These are phyloP conservation scores for Backusella westeae DNA, from an alignment of 192 early-diverging fungal genomes.

Conservation along the genomic window DNA sequence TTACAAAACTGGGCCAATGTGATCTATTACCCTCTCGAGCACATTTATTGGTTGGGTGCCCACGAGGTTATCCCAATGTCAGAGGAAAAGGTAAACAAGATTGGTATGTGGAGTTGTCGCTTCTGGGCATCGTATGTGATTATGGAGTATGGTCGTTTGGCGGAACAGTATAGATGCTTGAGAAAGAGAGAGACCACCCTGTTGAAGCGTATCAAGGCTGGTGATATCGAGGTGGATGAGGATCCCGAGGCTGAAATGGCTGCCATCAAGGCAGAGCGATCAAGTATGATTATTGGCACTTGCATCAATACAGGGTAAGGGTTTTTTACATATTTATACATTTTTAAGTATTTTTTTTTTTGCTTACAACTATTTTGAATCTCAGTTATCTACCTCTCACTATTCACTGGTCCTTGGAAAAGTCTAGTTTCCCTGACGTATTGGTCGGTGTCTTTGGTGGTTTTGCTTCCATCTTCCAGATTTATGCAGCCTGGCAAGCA, in stretches of 20 bases:
- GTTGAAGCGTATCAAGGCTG: conserved; percentile 55
- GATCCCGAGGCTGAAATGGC: conserved; percentile 69
- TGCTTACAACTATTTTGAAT: conserved; percentile 19
- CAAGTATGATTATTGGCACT: conserved; percentile 66
- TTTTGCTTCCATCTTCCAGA: conserved; percentile 84
- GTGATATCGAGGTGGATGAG: conserved; percentile 39
- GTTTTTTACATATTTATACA: background rate
- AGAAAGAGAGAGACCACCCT: conserved; percentile 46
- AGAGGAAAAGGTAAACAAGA: conserved; percentile 66
- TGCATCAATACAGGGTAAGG: conserved; percentile 87
- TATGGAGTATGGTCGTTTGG: conserved; percentile 84
- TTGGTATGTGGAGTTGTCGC: conserved; percentile 92
- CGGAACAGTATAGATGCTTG: conserved; percentile 61
- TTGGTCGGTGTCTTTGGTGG: conserved; percentile 92
- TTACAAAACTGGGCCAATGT: conserved; percentile 85
- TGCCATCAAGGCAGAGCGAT: conserved; percentile 50
- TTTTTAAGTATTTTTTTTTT: background rate
- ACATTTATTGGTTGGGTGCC: conserved; percentile 90
- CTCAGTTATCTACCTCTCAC: conserved; percentile 38
- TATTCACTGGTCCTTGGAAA: conserved; percentile 87
- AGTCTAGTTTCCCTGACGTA: conserved; percentile 86
- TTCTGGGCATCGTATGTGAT: conserved; percentile 96
- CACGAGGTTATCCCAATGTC: conserved; percentile 81
- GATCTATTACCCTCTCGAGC: conserved; percentile 95
- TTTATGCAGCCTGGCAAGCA: conserved; percentile 81